These are phyloP conservation scores for Catharanthus roseus DNA, from an alignment of 257 asterid species.

Conservation along the genomic window DNA sequence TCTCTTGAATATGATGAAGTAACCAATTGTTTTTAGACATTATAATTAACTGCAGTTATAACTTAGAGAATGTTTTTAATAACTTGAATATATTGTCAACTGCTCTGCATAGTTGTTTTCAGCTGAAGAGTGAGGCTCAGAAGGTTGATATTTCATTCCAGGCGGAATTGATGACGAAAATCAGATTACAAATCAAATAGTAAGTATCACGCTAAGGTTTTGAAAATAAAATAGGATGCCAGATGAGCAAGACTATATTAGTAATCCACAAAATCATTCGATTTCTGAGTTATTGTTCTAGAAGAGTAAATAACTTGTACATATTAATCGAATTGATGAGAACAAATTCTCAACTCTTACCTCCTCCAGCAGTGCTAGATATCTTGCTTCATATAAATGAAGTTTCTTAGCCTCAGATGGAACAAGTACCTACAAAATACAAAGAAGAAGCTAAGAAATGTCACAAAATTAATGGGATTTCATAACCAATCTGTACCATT, in stretches of 20 bases:
- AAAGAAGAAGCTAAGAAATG: no score
- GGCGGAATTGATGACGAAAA: neutral
- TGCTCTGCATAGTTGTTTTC: neutral
- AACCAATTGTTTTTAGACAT: neutral
- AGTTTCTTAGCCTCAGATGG: constrained; percentile 74
- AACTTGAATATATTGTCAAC: neutral
- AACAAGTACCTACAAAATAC: constrained; percentile 58
- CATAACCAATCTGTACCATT: no score
- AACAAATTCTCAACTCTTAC: constrained; percentile 22
- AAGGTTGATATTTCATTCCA: neutral
- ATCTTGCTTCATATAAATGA: constrained; percentile 82
- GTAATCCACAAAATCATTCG: no score
- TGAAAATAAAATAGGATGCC: no score
- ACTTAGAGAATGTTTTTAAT: no score
- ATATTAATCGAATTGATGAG: constrained; percentile 4
- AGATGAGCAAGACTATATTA: no score
- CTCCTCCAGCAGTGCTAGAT: constrained; percentile 75
- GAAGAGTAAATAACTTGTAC: neutral
- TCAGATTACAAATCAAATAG: no score
- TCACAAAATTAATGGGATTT: no score
- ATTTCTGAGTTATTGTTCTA: neutral
- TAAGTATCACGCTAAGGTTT: no score
- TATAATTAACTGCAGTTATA: neutral
- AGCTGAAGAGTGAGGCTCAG: neutral
- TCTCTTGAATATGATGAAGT: neutral